Evolutionary conservation across 805 yeast species (phyloP).

Genomic region (Spathaspora arborariae): DNA sequence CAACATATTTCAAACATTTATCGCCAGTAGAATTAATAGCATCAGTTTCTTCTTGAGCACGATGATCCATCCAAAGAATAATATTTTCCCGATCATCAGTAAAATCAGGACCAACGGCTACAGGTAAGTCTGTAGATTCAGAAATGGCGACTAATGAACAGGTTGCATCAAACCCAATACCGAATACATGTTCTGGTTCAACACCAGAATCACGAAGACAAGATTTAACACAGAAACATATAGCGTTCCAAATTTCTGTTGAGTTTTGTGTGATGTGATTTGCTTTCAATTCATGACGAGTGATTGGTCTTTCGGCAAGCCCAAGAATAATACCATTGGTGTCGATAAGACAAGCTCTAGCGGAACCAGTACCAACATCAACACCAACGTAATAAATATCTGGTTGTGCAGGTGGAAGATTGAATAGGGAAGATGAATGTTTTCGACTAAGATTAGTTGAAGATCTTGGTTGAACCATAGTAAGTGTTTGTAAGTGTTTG

Average conservation of each 20-base stretch:
- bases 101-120: conserved; percentile 92
- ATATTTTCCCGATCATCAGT: conserved; percentile 70
- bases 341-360: conserved; percentile 90
- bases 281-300: conserved; percentile 70
- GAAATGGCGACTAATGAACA: conserved; percentile 86
- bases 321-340: conserved; percentile 77
- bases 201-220: conserved; percentile 73
- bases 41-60: conserved; percentile 80
- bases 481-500: neutral
- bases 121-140: conserved; percentile 61
- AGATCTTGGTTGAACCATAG: conserved; percentile 16
- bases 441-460: conserved; percentile 38
- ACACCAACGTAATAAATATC: conserved; percentile 69
- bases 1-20: conserved; percentile 82
- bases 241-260: conserved; percentile 86
- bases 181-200: conserved; percentile 63
- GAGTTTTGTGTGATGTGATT: conserved; percentile 82
- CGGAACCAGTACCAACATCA: conserved; percentile 97
- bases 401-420: conserved; percentile 39
- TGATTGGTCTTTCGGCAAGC: conserved; percentile 72
- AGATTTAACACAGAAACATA: conserved; percentile 75
- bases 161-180: conserved; percentile 96
- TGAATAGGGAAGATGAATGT: conserved; percentile 38
- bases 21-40: conserved; percentile 79
- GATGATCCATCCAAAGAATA: conserved; percentile 97